These are phyloP conservation scores for Tuber indicum DNA, from an alignment of 495 filamentous ascomycete species.

Conservation along the genomic window DNA sequence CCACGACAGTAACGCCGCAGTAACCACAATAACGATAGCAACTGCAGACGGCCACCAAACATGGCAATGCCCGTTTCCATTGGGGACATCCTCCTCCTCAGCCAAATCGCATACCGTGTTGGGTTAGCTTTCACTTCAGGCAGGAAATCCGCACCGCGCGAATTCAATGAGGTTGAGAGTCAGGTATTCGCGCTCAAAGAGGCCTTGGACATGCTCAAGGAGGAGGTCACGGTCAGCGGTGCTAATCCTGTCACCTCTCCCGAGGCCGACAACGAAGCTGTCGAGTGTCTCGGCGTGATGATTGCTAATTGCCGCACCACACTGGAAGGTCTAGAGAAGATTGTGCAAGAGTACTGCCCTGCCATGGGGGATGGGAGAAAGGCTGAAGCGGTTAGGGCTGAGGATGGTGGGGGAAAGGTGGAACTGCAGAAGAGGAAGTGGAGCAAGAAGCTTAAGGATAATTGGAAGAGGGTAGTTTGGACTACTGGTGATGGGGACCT, in stretches of 20 bases:
- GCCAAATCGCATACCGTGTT: slow-evolving; percentile 45
- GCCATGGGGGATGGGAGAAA: background rate
- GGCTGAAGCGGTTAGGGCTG: background rate
- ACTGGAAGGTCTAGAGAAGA: slow-evolving; percentile 6
- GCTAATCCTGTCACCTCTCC: background rate
- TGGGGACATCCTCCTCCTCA: slow-evolving; percentile 46
- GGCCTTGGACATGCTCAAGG: slow-evolving; percentile 43
- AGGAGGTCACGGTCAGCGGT: slow-evolving; percentile 9
- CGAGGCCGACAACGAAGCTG: background rate
- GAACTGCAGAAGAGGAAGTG: slow-evolving; percentile 3
- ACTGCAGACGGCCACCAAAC: slow-evolving; percentile 36
- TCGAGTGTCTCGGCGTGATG: background rate
- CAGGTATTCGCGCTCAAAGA: slow-evolving; percentile 44
- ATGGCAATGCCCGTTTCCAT: slow-evolving; percentile 39
- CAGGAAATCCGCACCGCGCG: slow-evolving; percentile 42
- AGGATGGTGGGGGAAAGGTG: background rate
- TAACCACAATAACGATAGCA: background rate
- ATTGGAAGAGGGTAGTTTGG: slow-evolving; percentile 6
- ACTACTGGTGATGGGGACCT: slow-evolving; percentile 3
- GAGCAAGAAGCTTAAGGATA: slow-evolving; percentile 7
- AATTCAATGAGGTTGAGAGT: slow-evolving; percentile 45
- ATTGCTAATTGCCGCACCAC: slow-evolving; percentile 1
- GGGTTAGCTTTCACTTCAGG: slow-evolving; percentile 46
- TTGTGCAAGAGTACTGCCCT: slow-evolving; percentile 4
- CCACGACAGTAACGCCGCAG: background rate